Conservation (phyloP, 805 yeast species). For the Myxozyma monticola region DNA sequence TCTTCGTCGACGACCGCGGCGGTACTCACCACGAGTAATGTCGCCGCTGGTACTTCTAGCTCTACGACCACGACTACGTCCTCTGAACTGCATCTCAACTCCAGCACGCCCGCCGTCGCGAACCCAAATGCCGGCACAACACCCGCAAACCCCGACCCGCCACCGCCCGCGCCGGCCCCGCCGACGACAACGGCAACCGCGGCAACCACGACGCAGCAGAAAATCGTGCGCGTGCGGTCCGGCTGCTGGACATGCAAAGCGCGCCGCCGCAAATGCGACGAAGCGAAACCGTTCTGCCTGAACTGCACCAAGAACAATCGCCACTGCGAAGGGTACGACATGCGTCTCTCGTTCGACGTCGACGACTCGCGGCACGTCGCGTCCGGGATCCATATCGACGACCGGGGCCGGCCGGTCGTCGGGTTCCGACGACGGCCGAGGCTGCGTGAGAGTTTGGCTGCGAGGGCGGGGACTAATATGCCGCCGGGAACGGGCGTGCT, state of each 20-base stretch:
- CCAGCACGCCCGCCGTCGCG: background rate
- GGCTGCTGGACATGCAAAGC: constrained; percentile 64
- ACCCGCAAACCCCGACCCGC: constrained; percentile 1
- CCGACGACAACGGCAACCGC: too few relatives aligned
- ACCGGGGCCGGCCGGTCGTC: constrained; percentile 28
- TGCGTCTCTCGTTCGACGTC: constrained; percentile 31
- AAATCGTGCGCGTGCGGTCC: constrained; percentile 39
- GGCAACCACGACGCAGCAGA: constrained; percentile 20
- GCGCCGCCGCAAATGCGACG: constrained; percentile 68
- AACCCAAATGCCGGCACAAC: background rate
- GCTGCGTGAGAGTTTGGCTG: constrained; percentile 27
- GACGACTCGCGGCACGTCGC: constrained; percentile 29
- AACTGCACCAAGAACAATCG: constrained; percentile 40
- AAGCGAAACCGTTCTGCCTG: constrained; percentile 59
- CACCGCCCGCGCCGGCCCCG: constrained; percentile 1
- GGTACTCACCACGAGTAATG: too few relatives aligned
- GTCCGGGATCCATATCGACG: constrained; percentile 25
- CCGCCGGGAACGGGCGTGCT: constrained; percentile 1
- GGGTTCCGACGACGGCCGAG: constrained; percentile 30
- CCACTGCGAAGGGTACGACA: constrained; percentile 31
- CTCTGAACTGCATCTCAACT: background rate
- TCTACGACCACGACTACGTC: background rate
- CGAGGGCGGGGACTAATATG: constrained; percentile 6
- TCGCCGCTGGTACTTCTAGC: too few relatives aligned
- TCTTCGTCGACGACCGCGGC: background rate